These are phyloP conservation scores for Podospora bellae-mahoneyi DNA, from an alignment of 495 filamentous ascomycete species.

Conservation along the genomic window DNA sequence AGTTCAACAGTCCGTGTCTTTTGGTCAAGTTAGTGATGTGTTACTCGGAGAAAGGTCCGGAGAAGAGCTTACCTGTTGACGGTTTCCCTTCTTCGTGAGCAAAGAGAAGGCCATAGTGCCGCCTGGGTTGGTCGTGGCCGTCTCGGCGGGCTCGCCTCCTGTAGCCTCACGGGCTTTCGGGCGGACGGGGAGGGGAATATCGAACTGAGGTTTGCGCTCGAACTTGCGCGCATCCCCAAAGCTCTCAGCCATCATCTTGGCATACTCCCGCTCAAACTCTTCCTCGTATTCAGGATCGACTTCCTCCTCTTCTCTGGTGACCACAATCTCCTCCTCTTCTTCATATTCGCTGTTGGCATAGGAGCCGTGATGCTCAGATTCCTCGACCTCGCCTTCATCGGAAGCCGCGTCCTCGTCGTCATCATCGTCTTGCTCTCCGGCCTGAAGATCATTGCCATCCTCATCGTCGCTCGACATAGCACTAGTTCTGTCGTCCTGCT, in stretches of 20 bases:
- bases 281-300: constrained; percentile 92
- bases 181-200: constrained; percentile 88
- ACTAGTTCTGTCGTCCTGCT: constrained; percentile 67
- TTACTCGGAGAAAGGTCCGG: background rate
- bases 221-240: constrained; percentile 81
- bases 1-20: constrained; percentile 92
- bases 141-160: constrained; percentile 43
- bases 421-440: constrained; percentile 37
- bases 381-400: constrained; percentile 53
- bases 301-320: constrained; percentile 84
- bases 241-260: constrained; percentile 98
- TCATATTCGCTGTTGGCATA: constrained; percentile 52
- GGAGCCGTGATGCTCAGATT: constrained; percentile 42
- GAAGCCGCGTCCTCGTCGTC: constrained; percentile 46
- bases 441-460: constrained; percentile 47
- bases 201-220: constrained; percentile 89
- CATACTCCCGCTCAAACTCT: constrained; percentile 96
- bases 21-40: background rate
- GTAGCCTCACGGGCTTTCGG: constrained; percentile 60
- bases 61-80: constrained; percentile 68
- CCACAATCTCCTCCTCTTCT: constrained; percentile 83
- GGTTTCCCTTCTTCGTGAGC: constrained; percentile 93
- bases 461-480: constrained; percentile 63
- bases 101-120: constrained; percentile 87
- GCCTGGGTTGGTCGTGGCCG: constrained; percentile 27